Conservation (phyloP, 352 stramenopile genomes). For the Pythium sukuiense region DNA sequence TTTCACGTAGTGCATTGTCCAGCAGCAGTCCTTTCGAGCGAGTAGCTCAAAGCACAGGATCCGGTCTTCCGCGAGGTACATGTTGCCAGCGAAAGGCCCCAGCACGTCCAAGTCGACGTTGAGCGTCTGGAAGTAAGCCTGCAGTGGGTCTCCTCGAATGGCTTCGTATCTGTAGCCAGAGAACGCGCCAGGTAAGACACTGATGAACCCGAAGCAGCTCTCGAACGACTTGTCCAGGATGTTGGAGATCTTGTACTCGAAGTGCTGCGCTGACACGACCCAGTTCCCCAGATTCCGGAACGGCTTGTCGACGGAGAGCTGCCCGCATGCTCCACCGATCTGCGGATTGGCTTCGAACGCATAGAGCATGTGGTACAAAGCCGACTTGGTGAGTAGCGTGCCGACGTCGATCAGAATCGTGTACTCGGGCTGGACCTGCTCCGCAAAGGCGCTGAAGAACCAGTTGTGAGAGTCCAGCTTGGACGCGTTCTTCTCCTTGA, state of each 20-base stretch:
- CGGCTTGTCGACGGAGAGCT: slow-evolving; percentile 81
- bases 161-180: slow-evolving; percentile 84
- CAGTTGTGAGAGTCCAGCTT: slow-evolving; percentile 88
- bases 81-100: slow-evolving; percentile 84
- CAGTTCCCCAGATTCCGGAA: slow-evolving; percentile 86
- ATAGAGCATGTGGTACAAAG: slow-evolving; percentile 76
- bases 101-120: slow-evolving; percentile 79
- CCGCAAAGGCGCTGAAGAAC: slow-evolving; percentile 82
- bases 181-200: slow-evolving; percentile 81
- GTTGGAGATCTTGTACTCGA: slow-evolving; percentile 91
- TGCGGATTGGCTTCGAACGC: slow-evolving; percentile 79
- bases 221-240: slow-evolving; percentile 87
- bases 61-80: slow-evolving; percentile 88
- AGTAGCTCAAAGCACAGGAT: slow-evolving; percentile 88
- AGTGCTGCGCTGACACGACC: slow-evolving; percentile 85
- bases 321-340: slow-evolving; percentile 79
- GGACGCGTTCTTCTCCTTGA: slow-evolving; percentile 81
- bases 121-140: slow-evolving; percentile 87
- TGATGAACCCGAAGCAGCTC: slow-evolving; percentile 88
- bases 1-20: slow-evolving; percentile 89
- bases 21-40: slow-evolving; percentile 77
- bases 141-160: slow-evolving; percentile 70
- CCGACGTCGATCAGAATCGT: slow-evolving; percentile 85
- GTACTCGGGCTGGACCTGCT: slow-evolving; percentile 84
- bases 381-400: slow-evolving; percentile 79